Evolutionary conservation across 352 stramenopile species (phyloP), one percentile per base, ranked within the genome.

Genomic region (Phytophthora chlamydospora): DNA sequence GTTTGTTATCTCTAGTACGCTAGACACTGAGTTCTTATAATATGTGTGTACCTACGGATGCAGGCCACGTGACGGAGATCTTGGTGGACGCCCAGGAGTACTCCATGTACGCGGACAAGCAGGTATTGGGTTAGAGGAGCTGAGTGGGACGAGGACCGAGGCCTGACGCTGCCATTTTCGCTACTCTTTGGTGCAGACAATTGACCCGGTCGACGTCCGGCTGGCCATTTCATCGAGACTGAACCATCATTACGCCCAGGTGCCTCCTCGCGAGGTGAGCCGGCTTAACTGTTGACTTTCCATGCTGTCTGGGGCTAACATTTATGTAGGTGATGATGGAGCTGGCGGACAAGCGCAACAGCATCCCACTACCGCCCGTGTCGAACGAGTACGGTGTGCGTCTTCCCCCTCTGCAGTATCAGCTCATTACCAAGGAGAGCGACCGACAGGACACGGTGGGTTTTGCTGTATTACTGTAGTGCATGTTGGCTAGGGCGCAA

Each of bases 51-150:
- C 36, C 16, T 42, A n/a, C 17, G 11, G 58, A 29, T 19, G 12
- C 58, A 95, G 86, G 86, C 0, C 93, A 92, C 63, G 80, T 88
- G 61, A 90, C 81, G 5, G 83, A 95, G 33, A 80, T 95, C 38
- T 71, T 95, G n/a, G 64, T 90, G 16, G 87, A 95, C 55, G 87
- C 87, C 14, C 87, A 95, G 52, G 85, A 93, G 59, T 95, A 92
- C 50, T 85, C 87, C 44, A 74, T 75, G 68, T 95, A 88, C 47
- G 81, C 87, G 13, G 70, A 84, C 62, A 93, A 94, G 52, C 64
- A 78, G 68, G 83, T 90, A 21, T 24, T 24, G 21, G 21, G 12
- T 2, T 35, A 10, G 44, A 10, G 16, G 31, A 24, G 9, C 27
- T 58, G 7, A 40, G 13, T 27, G 19, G 9, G 27, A 24, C 4